Conservation (phyloP, 2,329 filamentous ascomycete species). For the Penicillium polonicum region DNA sequence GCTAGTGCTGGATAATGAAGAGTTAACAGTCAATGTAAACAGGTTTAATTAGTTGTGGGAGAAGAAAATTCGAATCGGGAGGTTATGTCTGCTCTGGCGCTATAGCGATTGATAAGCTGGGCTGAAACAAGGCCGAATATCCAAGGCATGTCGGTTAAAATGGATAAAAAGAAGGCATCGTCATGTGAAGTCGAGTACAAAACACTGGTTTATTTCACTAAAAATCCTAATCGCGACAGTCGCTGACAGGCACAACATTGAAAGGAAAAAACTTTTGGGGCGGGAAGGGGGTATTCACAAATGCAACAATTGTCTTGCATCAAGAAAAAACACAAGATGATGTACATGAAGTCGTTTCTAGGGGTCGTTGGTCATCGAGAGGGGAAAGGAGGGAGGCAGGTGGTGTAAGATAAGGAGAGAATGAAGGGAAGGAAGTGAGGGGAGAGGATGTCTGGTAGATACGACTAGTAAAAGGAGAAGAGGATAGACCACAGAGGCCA, state of each 20-base stretch:
- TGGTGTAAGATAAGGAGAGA: not conserved
- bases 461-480: not conserved
- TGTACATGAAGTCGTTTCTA: conserved; percentile 29
- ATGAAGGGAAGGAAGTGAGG: not conserved
- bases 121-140: not conserved
- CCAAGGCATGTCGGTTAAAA: not conserved
- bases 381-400: not conserved
- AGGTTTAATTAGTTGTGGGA: too few relatives aligned
- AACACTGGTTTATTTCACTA: conserved; percentile 1
- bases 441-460: not conserved
- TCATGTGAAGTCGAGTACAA: not conserved
- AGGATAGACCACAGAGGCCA: not conserved
- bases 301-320: conserved; percentile 23
- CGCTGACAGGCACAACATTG: conserved; percentile 5
- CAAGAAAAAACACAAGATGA: conserved; percentile 22
- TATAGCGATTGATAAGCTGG: not conserved
- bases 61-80: too few relatives aligned
- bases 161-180: not conserved
- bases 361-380: conserved; percentile 15
- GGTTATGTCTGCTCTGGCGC: too few relatives aligned
- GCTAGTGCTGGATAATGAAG: too few relatives aligned
- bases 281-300: conserved; percentile 31
- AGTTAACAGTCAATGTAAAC: too few relatives aligned
- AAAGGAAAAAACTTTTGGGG: conserved; percentile 24
- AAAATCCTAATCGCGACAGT: conserved; percentile 5